Evolutionary conservation across 768 basidiomycete species (phyloP), one percentile per base, ranked within the genome.

Genomic region (Phlebiopsis flavidoalba): DNA sequence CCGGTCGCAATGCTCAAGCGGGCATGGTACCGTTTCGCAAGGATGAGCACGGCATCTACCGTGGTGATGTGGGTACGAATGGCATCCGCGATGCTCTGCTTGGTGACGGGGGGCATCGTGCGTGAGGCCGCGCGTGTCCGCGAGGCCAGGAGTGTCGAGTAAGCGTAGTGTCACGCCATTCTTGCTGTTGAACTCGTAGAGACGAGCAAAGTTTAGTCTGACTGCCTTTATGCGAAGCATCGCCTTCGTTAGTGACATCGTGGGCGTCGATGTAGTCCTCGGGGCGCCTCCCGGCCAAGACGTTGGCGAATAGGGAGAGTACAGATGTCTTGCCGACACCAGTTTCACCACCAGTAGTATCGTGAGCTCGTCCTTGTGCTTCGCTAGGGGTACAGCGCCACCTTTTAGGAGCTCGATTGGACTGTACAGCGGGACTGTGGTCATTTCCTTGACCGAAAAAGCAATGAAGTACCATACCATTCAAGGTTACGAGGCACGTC

Each of bases 121-220:
- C 10, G 64, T 61, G 8, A 67, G 51, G 31, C 71, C 71, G 24
- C 71, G 68, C 11, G 71, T 72, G 53, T 73, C 71, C 7, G 64
- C 66, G 21, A 73, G 64, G 11, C 71, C 71, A 40, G 71, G 71
- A 12, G 71, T 73, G 59, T 73, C 71, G 17, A 72, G 66, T 57
- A 72, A 61, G 26, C 66, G 64, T 8, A 72, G 50, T 17, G 40
- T 43, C 36, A 55, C 35, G 53, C 55, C 61, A 24, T 60, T 58
- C 5, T 24, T 48, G 40, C 53, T 48, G n/a, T 10, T 31, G 21
- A 63, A 47, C 21, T 48, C 52, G 51, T 65, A 65, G 7, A 60
- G 3, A 40, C 31, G 26, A 12, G 62, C 62, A 12, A 10, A 14
- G 21, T 59, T n/a, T 60, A 11, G 64, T 63, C 53, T 65, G 64